Base-by-base conservation (phyloP, 2,329 filamentous ascomycete species). In the Daldinia sp. region DNA sequence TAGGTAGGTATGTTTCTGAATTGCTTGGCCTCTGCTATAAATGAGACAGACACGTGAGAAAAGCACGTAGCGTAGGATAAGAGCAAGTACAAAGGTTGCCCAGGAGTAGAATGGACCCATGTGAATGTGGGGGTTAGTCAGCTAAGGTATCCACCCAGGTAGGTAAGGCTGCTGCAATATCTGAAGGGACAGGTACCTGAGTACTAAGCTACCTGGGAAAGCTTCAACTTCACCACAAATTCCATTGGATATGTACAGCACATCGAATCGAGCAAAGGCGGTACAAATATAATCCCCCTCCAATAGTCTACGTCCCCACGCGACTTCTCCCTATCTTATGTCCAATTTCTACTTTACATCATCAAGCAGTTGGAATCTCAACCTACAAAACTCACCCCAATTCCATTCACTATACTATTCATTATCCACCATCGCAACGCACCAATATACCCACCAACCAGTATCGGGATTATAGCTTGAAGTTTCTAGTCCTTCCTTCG, bases 181-280 rank as follows among this genome's bases (percentile, higher is more conserved):
- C 33, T 26, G n/a, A 53, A 33, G 4, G 15, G 48, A 15, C 23
- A 9, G 12, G 33, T 23, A 60, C 28, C 20, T 33, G 20, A 50
- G 42, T 66, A 62, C 57, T 4, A 37, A 42, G 26, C 51, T 61
- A 62, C 28, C 28, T 55, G 10, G 10, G n/a, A 51, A n/a, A 33
- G 48, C 59, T 67, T 62, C 64, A 67, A 46, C 64, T 55, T 59
- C 64, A 54, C 15, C 30, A 54, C 33, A 37, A 54, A 35, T 37
- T 54, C 28, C 33, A 26, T 54, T 54, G 33, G 51, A 54, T 54
- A 35, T 6, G 33, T 10, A 54, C 33, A 37, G 12, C n/a, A 26
- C 26, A n/a, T 10, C 10, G 18, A 48, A 50, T 41, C 3, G 44
- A 37, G 20, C 48, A 35, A 33, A 26, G 28, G 41, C 26, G 12